Base-by-base conservation (phyloP, 177 flowering plant species). In the Vitis hybrid region DNA sequence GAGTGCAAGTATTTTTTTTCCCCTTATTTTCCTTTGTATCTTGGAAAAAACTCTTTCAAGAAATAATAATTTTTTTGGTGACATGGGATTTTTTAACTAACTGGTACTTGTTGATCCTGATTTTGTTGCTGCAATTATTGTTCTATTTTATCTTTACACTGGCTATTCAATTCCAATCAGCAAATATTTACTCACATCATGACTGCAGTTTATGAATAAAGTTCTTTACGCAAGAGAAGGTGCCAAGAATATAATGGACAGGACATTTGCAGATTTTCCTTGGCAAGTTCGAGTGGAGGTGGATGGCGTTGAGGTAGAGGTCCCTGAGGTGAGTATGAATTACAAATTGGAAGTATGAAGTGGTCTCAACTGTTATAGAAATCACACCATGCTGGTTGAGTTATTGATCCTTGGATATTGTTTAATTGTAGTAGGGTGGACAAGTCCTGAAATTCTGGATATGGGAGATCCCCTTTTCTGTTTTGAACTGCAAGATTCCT, bases 181-280 rank as follows among this genome's bases (percentile, higher is more conserved):
- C 45, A 39, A 39, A 39, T 39, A 39, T 39, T 39, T 39, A 39
- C 45, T 39, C 1, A 7, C 45, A 39, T 39, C 45, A 39, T 60
- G 4, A 22, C 60, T 87, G 88, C 90, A 94, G 98, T 92, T 94
- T 72, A 83, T 94, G 88, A 94, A 94, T 72, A 94, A 94, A 82
- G 90, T 94, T 66, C 91, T 91, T 19, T 94, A 94, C 65, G 98
- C 98, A 61, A 83, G 91, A 81, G 98, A 94, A 85, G 98, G 98
- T 39, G 98, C 98, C 22, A 92, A 73, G 82, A 79, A 76, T 66
- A 89, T 94, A 55, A 94, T 94, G 94, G 98, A 91, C 76, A 83
- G 92, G 73, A 89, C 95, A 55, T 92, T 91, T 82, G 95, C 75
- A 61, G 95, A 94, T 76, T 85, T 92, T 55, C 95, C 89, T 58